A percentile compares a stretch with the other conserved stretches of the same genome.
Evolutionary conservation across 768 basidiomycete species (phyloP).

Genomic region (Mycena maculata): DNA sequence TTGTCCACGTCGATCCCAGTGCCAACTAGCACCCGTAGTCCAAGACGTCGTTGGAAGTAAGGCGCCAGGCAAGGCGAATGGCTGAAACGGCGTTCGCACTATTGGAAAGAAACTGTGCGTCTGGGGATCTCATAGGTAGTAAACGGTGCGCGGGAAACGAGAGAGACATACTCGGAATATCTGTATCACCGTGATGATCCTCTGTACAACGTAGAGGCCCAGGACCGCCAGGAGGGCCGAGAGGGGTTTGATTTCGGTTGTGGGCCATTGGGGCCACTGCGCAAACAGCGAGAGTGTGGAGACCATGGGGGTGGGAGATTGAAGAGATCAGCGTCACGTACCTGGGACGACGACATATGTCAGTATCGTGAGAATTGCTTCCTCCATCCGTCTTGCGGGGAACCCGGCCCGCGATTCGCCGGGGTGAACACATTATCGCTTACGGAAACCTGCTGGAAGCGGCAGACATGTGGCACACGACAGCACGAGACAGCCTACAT

Average conservation of each 20-base stretch:
- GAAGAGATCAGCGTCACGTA: too few species aligned
- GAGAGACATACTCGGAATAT: background rate
- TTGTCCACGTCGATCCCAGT: slow-evolving; percentile 40
- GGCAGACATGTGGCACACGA: too few species aligned
- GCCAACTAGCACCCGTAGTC: slow-evolving; percentile 40
- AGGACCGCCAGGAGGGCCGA: background rate
- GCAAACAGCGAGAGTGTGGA: slow-evolving; percentile 7
- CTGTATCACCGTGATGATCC: background rate
- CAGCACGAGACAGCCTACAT: too few species aligned
- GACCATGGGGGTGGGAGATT: background rate
- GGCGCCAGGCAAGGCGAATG: slow-evolving; percentile 42
- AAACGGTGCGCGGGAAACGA: too few species aligned
- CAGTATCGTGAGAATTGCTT: too few species aligned
- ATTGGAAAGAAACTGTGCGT: slow-evolving; percentile 34
- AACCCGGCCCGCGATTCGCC: too few species aligned
- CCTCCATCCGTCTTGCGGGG: too few species aligned
- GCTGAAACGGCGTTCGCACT: slow-evolving; percentile 41
- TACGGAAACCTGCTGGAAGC: too few species aligned
- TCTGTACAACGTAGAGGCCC: slow-evolving; percentile 1
- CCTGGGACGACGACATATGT: too few species aligned
- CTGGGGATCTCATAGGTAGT: background rate
- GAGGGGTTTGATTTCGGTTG: background rate
- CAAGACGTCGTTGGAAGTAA: slow-evolving; percentile 43
- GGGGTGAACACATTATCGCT: too few species aligned
- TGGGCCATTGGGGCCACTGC: background rate